Evolutionary conservation across 192 early-diverging fungal species (phyloP).

Genomic region (Coemansia sp.): DNA sequence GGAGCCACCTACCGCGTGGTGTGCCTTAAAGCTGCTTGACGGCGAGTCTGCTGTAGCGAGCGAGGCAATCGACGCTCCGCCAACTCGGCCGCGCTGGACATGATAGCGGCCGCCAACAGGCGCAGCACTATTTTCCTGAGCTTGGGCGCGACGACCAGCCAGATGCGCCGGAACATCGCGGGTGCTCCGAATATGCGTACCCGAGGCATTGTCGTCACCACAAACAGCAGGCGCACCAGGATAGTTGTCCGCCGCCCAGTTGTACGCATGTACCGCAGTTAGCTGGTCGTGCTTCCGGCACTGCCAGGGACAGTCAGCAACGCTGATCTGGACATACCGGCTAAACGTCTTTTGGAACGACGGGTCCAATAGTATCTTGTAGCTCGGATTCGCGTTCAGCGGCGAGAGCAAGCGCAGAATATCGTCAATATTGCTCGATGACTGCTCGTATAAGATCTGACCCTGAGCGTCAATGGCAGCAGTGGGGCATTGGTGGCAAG

Average conservation of each 20-base stretch:
- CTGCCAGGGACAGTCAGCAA: constrained; percentile 43
- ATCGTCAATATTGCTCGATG: constrained; percentile 40
- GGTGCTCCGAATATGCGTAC: not conserved
- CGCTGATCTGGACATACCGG: constrained; percentile 36
- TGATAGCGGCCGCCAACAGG: constrained; percentile 15
- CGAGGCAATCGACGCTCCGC: constrained; percentile 25
- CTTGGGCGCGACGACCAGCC: constrained; percentile 11
- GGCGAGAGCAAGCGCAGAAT: constrained; percentile 43
- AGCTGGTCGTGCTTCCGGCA: constrained; percentile 30
- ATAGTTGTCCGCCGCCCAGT: constrained; percentile 28
- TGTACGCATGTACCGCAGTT: constrained; percentile 13
- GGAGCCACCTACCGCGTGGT: not conserved
- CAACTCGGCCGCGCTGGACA: constrained; percentile 26
- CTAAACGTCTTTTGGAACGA: constrained; percentile 52
- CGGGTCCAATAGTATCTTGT: constrained; percentile 43
- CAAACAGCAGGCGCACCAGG: not conserved
- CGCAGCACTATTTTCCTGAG: constrained; percentile 19
- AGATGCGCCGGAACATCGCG: not conserved
- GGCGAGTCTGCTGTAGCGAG: constrained; percentile 11
- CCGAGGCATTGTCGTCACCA: not conserved
- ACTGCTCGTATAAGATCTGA: constrained; percentile 23
- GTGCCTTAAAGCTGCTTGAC: not conserved
- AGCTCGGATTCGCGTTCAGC: constrained; percentile 16
- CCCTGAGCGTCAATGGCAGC: constrained; percentile 43
- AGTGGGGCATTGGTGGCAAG: constrained; percentile 16